These are phyloP conservation scores for Phragmites australis DNA, from an alignment of 176 grass and related monocot species.

Conservation along the genomic window DNA sequence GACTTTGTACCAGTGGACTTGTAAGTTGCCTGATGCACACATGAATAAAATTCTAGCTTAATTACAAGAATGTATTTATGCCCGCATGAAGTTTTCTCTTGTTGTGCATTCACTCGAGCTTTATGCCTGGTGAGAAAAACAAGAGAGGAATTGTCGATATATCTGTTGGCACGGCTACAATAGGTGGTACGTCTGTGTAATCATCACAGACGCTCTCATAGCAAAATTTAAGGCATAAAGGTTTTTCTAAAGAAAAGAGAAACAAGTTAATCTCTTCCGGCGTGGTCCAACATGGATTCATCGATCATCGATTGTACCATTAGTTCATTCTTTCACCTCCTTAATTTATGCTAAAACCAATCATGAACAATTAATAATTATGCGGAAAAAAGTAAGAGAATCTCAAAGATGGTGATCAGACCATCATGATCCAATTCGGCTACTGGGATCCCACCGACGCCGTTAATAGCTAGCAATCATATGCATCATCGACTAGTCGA, in stretches of 20 bases:
- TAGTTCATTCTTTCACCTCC: neutral
- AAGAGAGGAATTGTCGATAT: no score
- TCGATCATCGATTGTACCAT: neutral
- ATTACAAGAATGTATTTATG: neutral
- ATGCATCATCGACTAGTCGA: neutral
- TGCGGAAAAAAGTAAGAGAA: neutral
- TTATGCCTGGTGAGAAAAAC: neutral
- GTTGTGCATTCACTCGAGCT: neutral
- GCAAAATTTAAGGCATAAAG: neutral
- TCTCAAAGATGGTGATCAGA: constrained; percentile 9
- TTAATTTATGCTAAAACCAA: neutral
- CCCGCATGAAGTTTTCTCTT: no score
- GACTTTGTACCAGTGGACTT: no score
- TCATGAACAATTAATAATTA: neutral
- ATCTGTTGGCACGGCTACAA: no score
- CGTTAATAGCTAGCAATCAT: constrained; percentile 35
- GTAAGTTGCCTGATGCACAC: neutral
- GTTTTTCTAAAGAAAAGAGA: neutral
- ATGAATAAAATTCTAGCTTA: neutral
- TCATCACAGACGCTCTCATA: no score
- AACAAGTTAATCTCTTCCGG: no score
- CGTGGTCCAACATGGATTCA: no score
- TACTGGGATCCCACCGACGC: neutral
- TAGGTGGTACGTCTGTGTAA: no score
- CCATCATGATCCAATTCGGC: neutral